Conservation (phyloP, 768 basidiomycete genomes). For the Erythrobasidium yunnanense region DNA sequence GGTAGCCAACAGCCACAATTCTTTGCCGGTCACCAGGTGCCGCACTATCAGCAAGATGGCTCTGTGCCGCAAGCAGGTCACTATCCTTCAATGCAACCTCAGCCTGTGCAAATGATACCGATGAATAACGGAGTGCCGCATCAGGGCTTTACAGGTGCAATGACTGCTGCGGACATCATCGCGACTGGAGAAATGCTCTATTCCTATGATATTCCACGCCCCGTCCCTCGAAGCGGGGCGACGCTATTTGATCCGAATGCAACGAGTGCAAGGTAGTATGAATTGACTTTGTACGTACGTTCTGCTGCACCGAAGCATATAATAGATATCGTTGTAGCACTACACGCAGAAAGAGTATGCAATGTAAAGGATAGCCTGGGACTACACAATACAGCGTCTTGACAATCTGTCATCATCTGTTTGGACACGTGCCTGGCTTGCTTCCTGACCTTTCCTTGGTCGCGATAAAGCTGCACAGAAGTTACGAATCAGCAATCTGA, state of each 20-base stretch:
- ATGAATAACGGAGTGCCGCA: background rate
- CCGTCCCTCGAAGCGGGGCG: conserved; percentile 16
- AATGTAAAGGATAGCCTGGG: too few species aligned
- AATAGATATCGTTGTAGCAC: background rate
- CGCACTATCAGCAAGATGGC: background rate
- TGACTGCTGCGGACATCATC: conserved; percentile 15
- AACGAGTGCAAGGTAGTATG: too few species aligned
- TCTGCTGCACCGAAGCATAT: background rate
- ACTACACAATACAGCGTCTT: too few species aligned
- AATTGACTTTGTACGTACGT: background rate
- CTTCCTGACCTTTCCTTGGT: too few species aligned
- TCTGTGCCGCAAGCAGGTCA: background rate
- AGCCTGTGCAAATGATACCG: background rate
- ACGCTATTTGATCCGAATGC: conserved; percentile 22
- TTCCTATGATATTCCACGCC: conserved; percentile 15
- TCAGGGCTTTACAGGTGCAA: background rate
- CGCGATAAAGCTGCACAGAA: too few species aligned
- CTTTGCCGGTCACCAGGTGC: background rate
- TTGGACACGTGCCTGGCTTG: too few species aligned
- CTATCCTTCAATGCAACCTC: background rate
- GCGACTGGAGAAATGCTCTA: conserved; percentile 24
- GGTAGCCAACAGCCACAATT: background rate
- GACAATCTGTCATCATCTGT: too few species aligned
- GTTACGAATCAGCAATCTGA: too few species aligned
- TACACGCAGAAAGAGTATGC: too few species aligned